phyloP scores from a whole-genome alignment of 2,329 filamentous ascomycete species.

The Sphaerostilbella broomeana region DNA sequence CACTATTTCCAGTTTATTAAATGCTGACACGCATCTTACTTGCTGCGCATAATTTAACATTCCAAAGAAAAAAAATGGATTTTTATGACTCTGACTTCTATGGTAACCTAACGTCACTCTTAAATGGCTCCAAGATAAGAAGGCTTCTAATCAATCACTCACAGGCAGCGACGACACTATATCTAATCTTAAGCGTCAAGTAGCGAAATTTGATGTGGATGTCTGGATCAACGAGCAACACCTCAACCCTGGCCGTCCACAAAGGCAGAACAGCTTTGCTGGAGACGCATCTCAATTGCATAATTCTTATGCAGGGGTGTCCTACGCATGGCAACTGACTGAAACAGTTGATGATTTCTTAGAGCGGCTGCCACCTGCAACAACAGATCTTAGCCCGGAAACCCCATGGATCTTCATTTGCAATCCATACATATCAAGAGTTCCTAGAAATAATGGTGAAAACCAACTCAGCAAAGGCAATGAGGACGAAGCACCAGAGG shows the following conservation, averaged over 20 bases:
- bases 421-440: slow-evolving; percentile 50
- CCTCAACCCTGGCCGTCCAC: slow-evolving; percentile 22
- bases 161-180: slow-evolving; percentile 50
- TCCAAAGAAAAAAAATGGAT: too few relatives aligned
- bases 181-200: slow-evolving; percentile 41
- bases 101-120: slow-evolving; percentile 36
- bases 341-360: slow-evolving; percentile 63
- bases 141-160: neutral
- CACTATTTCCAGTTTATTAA: too few relatives aligned
- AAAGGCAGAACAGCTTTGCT: slow-evolving; percentile 15
- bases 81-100: slow-evolving; percentile 52
- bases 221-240: slow-evolving; percentile 34
- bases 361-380: slow-evolving; percentile 58
- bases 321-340: slow-evolving; percentile 53
- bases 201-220: slow-evolving; percentile 42
- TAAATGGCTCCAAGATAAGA: too few relatives aligned
- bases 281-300: slow-evolving; percentile 33
- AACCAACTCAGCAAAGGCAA: slow-evolving; percentile 37
- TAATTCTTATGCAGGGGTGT: slow-evolving; percentile 52
- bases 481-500: slow-evolving; percentile 43
- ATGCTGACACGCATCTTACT: too few relatives aligned
- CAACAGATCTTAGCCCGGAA: slow-evolving; percentile 39
- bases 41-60: too few relatives aligned
- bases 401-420: slow-evolving; percentile 67
- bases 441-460: slow-evolving; percentile 26